Evolutionary conservation across 2,329 filamentous ascomycete species (phyloP).

Genomic region (Amphichorda felina): DNA sequence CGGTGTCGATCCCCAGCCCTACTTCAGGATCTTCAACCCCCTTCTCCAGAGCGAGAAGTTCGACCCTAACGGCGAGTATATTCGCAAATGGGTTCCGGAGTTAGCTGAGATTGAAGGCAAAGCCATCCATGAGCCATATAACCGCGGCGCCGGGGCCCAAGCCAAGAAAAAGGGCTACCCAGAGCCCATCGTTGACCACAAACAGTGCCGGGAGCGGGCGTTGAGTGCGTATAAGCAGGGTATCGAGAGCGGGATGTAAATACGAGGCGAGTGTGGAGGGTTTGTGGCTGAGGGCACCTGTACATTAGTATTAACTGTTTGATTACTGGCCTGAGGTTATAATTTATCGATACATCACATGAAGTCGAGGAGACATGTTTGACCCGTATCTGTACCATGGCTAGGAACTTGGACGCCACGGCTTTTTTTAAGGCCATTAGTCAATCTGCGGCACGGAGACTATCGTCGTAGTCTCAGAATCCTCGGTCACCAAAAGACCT

Average conservation of each 20-base stretch:
- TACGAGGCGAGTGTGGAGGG: too few relatives aligned
- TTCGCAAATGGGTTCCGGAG: constrained; percentile 73
- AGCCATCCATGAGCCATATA: constrained; percentile 74
- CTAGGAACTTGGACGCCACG: constrained; percentile 39
- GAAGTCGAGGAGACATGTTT: constrained; percentile 29
- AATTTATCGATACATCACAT: not conserved
- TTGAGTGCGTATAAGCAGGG: constrained; percentile 57
- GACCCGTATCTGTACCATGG: constrained; percentile 57
- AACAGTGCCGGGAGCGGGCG: constrained; percentile 52
- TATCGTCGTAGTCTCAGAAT: constrained; percentile 46
- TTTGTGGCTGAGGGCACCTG: not conserved
- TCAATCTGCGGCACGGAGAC: constrained; percentile 48
- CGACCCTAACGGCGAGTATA: constrained; percentile 67
- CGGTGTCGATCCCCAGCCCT: constrained; percentile 77
- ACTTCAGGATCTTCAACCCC: constrained; percentile 86
- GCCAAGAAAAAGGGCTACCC: constrained; percentile 64
- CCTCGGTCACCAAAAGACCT: constrained; percentile 30
- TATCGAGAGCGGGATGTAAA: constrained; percentile 12
- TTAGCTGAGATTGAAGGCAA: constrained; percentile 50
- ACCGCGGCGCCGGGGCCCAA: constrained; percentile 42
- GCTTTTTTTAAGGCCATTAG: constrained; percentile 47
- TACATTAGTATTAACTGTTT: not conserved
- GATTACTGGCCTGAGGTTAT: not conserved
- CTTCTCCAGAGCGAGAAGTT: constrained; percentile 78
- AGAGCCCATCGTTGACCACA: constrained; percentile 63